A percentile compares a stretch with the other conserved stretches of the same genome.
Conservation (phyloP, 371 early-diverging fungal species). For the Mortierella polycephala region DNA sequence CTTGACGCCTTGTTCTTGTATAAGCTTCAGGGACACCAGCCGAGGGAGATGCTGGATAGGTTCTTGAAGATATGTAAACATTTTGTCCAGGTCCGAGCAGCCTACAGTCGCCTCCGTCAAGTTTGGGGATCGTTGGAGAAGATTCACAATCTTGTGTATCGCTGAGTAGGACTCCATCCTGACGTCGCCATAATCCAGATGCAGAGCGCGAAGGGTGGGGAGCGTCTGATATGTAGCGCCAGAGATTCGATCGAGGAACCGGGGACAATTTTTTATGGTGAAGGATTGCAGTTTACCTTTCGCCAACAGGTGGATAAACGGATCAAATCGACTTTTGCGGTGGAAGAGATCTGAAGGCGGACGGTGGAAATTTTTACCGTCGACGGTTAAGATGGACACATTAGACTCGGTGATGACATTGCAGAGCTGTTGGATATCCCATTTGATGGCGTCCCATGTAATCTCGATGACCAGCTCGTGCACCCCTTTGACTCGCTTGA, state of each 20-base stretch:
- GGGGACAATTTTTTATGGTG: neutral
- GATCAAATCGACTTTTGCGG: constrained; percentile 5
- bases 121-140: too few relatives aligned
- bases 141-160: too few relatives aligned
- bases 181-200: too few relatives aligned
- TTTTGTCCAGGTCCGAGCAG: too few relatives aligned
- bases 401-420: constrained; percentile 1
- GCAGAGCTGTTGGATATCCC: neutral
- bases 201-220: too few relatives aligned
- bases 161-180: too few relatives aligned
- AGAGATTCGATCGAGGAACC: neutral
- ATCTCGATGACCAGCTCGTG: neutral
- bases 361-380: neutral
- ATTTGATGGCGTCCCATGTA: constrained; percentile 2
- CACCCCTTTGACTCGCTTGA: neutral
- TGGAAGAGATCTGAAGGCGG: neutral
- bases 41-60: too few relatives aligned
- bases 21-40: too few relatives aligned
- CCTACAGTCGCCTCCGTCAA: too few relatives aligned
- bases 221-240: neutral
- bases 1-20: too few relatives aligned
- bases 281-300: neutral
- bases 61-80: too few relatives aligned
- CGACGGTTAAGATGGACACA: neutral
- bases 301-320: neutral